Base-by-base conservation (phyloP, 495 filamentous ascomycete genomes). In the Tuber calosporum region DNA sequence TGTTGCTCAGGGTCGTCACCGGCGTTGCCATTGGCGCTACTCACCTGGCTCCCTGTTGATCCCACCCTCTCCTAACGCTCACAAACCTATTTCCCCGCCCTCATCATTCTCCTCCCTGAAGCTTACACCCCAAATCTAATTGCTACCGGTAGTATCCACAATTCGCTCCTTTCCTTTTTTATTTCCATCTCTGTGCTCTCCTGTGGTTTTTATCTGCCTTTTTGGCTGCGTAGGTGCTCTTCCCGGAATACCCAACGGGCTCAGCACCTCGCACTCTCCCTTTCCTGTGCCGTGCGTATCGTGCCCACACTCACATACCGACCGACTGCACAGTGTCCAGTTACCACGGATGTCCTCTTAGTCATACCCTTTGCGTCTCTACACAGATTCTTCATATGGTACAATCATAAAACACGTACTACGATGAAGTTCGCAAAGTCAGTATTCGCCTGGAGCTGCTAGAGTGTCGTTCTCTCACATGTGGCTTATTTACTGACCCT, bases 341-440 rank as follows among this genome's bases (percentile, higher is more conserved):
- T 3, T 34, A 30, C n/a, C 13, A 30, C 53, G 53, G 34, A 62
- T 62, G 53, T 62, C 53, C 53, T 62, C 53, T 34, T 62, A 34
- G 34, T 30, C 26, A 26, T 13, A 26, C n/a, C 53, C 15, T 62
- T 62, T 62, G 26, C 26, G 53, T 34, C 53, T 62, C 53, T 34
- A 15, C 30, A 62, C 39, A 9, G 39, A 40, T 13, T 34, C 26
- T 7, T 17, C 53, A 34, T 34, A 62, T 62, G 53, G 26, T 62
- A 19, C 53, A 34, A 62, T 62, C 17, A 62, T 62, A 30, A 62
- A 62, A 13, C 11, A 1, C 26, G 53, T 62, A 26, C 26, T 19
- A 34, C 53, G 13, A 80, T 80, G 78, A 80, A 80, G 78, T 80
- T 80, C 40, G 77, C 77, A 77, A 80, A 79, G 78, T 80, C 42